phyloP scores from a whole-genome alignment of 805 yeast species.

The Metschnikowia borealis region DNA sequence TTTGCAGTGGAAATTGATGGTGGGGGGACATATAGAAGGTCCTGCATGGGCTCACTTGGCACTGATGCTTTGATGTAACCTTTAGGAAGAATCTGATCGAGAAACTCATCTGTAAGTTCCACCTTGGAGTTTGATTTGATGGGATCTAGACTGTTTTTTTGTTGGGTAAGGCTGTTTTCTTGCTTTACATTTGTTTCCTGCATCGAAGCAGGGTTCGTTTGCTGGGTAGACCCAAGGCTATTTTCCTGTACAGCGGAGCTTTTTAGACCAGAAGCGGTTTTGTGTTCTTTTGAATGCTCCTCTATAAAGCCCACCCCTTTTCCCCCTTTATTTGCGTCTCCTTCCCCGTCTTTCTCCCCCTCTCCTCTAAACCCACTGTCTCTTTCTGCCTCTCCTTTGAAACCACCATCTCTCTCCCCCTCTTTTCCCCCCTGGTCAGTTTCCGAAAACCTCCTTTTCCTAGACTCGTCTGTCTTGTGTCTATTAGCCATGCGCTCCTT shows the following conservation, averaged over 20 bases:
- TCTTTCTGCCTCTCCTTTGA: neutral
- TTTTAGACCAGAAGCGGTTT: too few species aligned
- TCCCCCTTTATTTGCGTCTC: neutral
- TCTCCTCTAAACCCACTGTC: neutral
- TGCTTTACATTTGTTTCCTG: neutral
- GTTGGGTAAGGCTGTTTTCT: neutral
- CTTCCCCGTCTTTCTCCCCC: neutral
- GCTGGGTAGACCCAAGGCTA: too few species aligned
- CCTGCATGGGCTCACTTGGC: constrained; percentile 8
- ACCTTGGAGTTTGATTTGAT: neutral
- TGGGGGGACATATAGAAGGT: constrained; percentile 51
- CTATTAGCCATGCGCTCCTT: constrained; percentile 15
- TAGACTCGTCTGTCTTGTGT: neutral
- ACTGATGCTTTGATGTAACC: constrained; percentile 45
- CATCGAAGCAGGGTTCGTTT: too few species aligned
- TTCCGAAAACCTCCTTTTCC: neutral
- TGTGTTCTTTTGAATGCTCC: too few species aligned
- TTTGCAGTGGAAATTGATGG: constrained; percentile 29
- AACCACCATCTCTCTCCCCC: neutral
- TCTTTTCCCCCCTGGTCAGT: neutral
- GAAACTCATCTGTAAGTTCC: constrained; percentile 34
- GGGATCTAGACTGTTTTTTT: too few species aligned
- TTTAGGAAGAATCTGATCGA: constrained; percentile 48
- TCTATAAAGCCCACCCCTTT: neutral
- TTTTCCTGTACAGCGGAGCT: too few species aligned